phyloP scores from a whole-genome alignment of 768 basidiomycete species.

The Peribolospora kevripleyi region DNA sequence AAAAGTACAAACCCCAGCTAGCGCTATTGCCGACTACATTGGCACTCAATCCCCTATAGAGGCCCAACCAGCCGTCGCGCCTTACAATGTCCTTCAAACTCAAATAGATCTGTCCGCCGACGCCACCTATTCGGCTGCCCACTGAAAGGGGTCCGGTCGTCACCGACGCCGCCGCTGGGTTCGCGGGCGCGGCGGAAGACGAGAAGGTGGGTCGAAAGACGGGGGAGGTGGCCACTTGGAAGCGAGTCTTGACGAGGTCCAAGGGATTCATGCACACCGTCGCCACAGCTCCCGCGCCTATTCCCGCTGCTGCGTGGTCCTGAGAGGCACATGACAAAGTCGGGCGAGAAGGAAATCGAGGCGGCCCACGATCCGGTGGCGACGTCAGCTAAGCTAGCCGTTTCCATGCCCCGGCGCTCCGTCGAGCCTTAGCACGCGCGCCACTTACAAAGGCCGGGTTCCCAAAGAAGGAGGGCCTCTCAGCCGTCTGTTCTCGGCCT shows the following conservation, averaged over 20 bases:
- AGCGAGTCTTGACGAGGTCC: conserved; percentile 79
- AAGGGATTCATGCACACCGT: conserved; percentile 93
- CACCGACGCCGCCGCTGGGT: neutral
- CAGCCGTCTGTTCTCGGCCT: too few relatives aligned
- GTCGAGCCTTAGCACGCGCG: too few relatives aligned
- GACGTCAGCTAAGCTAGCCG: too few relatives aligned
- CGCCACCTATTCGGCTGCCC: conserved; percentile 24
- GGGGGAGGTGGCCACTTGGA: conserved; percentile 51
- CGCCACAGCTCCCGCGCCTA: conserved; percentile 74
- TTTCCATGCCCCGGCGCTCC: too few relatives aligned
- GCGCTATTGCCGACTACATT: conserved; percentile 87
- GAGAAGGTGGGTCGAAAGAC: neutral
- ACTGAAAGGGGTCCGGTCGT: neutral
- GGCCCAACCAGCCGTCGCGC: conserved; percentile 51
- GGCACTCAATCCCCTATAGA: conserved; percentile 71
- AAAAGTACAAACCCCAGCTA: conserved; percentile 94
- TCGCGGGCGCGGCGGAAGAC: neutral
- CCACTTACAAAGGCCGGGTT: too few relatives aligned
- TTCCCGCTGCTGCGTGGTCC: conserved; percentile 89
- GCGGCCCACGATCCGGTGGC: too few relatives aligned
- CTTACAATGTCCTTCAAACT: conserved; percentile 48
- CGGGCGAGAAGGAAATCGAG: too few relatives aligned
- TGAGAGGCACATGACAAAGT: conserved; percentile 15
- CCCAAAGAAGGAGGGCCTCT: too few relatives aligned
- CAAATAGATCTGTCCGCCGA: conserved; percentile 50